Conservation (phyloP, 2,329 filamentous ascomycete genomes). For the Colletotrichum paranaense region DNA sequence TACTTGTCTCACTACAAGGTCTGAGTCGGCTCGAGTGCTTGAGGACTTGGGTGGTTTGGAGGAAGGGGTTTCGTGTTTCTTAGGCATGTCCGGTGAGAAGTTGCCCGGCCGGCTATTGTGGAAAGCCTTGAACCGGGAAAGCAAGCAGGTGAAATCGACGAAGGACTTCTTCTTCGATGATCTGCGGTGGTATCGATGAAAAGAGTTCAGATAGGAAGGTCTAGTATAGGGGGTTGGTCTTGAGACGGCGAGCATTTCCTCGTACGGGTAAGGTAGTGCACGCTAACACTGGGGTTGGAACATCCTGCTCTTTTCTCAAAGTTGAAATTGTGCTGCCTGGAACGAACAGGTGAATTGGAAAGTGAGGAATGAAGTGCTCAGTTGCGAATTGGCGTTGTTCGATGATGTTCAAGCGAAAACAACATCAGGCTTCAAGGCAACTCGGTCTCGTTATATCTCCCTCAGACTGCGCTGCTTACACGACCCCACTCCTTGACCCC, state of each 20-base stretch:
- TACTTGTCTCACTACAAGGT: conserved; percentile 29
- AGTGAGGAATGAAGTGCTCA: not conserved
- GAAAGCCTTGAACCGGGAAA: conserved; percentile 1
- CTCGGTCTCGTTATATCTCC: not conserved
- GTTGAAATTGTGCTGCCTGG: not conserved
- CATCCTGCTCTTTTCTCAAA: conserved; percentile 23
- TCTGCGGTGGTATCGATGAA: not conserved
- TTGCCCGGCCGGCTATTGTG: not conserved
- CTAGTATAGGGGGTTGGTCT: not conserved
- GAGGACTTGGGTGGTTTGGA: conserved; percentile 16
- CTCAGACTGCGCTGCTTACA: not conserved
- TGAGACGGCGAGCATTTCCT: not conserved
- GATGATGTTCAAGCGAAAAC: not conserved
- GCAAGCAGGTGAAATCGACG: not conserved
- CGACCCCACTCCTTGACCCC: not conserved
- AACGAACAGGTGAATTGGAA: not conserved
- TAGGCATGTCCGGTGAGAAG: conserved; percentile 25
- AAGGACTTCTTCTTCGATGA: not conserved
- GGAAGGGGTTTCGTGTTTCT: conserved; percentile 10
- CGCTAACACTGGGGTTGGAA: conserved; percentile 5
- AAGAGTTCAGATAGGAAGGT: not conserved
- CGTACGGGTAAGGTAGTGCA: conserved; percentile 12
- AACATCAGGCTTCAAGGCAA: not conserved
- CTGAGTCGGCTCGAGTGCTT: conserved; percentile 10
- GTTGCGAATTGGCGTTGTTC: not conserved